Conservation (phyloP, 106 monocot species). For the Acanthochlamys bracteata region DNA sequence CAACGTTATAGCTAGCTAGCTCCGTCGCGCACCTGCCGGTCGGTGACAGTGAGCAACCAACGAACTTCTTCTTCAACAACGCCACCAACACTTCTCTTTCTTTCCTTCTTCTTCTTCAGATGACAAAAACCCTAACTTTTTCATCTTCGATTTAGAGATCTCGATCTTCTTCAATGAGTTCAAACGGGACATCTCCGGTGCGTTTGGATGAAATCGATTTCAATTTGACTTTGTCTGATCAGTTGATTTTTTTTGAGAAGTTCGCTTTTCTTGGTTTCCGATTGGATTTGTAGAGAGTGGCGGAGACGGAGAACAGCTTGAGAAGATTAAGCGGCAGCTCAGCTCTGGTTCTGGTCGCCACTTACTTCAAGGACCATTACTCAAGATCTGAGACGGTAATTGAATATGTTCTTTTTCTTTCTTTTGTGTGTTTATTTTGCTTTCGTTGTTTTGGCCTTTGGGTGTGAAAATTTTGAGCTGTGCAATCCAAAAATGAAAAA, state of each 20-base stretch:
- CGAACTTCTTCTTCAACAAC: not conserved
- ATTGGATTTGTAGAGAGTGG: slow-evolving; percentile 27
- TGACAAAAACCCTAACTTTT: not conserved
- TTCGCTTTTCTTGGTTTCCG: slow-evolving; percentile 3
- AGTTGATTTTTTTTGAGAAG: not conserved
- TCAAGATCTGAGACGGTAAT: slow-evolving; percentile 95
- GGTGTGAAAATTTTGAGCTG: too few relatives aligned
- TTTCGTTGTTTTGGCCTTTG: not conserved
- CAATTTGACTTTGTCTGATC: not conserved
- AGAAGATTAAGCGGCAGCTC: slow-evolving; percentile 93
- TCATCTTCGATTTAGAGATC: not conserved
- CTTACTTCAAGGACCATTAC: slow-evolving; percentile 82
- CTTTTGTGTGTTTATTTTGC: too few relatives aligned
- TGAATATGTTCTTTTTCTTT: too few relatives aligned
- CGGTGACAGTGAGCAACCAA: not conserved
- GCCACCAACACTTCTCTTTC: not conserved
- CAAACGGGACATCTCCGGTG: not conserved
- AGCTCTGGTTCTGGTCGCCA: slow-evolving; percentile 65
- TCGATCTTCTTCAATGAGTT: not conserved
- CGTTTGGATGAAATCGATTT: not conserved
- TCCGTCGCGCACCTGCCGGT: not conserved
- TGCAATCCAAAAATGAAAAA: too few relatives aligned
- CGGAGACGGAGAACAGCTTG: slow-evolving; percentile 80
- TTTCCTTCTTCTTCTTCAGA: not conserved
- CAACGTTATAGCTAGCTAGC: too few relatives aligned